Evolutionary conservation across 768 basidiomycete species (phyloP).

Genomic region (Russula olivacea): DNA sequence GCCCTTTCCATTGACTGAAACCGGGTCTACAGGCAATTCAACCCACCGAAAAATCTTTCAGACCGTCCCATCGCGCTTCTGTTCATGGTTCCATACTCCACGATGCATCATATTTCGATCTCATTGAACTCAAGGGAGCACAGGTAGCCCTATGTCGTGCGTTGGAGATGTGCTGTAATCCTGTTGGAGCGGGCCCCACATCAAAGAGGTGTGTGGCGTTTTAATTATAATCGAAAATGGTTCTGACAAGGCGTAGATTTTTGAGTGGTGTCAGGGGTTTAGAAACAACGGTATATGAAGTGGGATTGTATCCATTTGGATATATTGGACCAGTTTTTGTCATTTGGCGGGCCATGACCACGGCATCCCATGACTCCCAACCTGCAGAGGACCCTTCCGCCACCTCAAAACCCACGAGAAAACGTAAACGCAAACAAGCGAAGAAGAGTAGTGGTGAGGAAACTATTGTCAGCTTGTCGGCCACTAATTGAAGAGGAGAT

Average conservation of each 20-base stretch:
- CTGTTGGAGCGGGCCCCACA: conserved; percentile 53
- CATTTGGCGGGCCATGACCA: conserved; percentile 56
- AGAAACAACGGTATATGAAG: conserved; percentile 62
- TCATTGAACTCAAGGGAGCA: conserved; percentile 67
- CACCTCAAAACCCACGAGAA: conserved; percentile 23
- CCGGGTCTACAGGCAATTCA: conserved; percentile 54
- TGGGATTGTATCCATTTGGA: conserved; percentile 56
- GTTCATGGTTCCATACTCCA: conserved; percentile 81
- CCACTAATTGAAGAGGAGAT: conserved; percentile 21
- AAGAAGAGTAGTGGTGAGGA: conserved; percentile 12
- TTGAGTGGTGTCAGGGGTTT: conserved; percentile 58
- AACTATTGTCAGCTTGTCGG: neutral
- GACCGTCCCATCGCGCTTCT: conserved; percentile 87
- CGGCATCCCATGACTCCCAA: neutral
- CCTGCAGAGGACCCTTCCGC: neutral
- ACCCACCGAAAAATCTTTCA: conserved; percentile 88
- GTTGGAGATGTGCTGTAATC: conserved; percentile 57
- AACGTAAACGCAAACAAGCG: conserved; percentile 31
- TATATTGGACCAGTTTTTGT: conserved; percentile 67
- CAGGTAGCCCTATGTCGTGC: conserved; percentile 47
- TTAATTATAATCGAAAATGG: neutral
- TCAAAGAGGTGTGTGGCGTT: conserved; percentile 46
- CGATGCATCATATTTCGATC: conserved; percentile 80
- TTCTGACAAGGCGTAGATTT: conserved; percentile 41
- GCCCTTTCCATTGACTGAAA: neutral